Conservation (phyloP, 78 protist species). For the Pelomyxa schiedti region DNA sequence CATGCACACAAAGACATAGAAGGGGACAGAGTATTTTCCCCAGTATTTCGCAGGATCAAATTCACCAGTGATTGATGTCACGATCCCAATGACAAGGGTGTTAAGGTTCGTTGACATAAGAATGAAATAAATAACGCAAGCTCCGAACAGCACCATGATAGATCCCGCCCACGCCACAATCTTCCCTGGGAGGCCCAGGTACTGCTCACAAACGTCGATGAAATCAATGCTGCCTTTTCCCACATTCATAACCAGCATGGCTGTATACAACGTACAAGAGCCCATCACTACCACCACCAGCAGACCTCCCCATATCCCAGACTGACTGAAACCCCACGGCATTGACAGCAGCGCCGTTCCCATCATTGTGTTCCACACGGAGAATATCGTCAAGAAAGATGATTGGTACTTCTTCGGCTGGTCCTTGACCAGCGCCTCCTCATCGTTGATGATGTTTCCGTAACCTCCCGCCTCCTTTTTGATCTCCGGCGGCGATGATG, state of each 20-base stretch:
- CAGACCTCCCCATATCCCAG: background rate
- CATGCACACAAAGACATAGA: background rate
- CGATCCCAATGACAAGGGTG: background rate
- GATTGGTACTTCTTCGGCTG: background rate
- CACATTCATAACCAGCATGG: background rate
- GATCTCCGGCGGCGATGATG: too few species aligned
- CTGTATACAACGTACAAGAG: background rate
- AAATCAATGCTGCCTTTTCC: background rate
- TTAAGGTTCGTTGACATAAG: background rate
- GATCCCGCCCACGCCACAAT: background rate
- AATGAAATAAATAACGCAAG: background rate
- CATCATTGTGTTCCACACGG: slow-evolving; percentile 9
- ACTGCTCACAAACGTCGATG: background rate
- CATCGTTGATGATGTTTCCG: too few species aligned
- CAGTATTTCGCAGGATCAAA: background rate
- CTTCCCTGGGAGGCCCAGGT: background rate
- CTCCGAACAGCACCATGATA: background rate
- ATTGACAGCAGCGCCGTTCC: slow-evolving; percentile 2
- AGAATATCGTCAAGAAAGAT: background rate
- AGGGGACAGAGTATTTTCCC: background rate
- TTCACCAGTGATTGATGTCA: background rate
- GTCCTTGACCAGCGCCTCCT: too few species aligned
- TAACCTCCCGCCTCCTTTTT: too few species aligned
- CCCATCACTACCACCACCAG: background rate
- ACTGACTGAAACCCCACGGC: background rate